These are phyloP conservation scores for Usnea hakonensis DNA, from an alignment of 495 filamentous ascomycete genomes.

Conservation along the genomic window DNA sequence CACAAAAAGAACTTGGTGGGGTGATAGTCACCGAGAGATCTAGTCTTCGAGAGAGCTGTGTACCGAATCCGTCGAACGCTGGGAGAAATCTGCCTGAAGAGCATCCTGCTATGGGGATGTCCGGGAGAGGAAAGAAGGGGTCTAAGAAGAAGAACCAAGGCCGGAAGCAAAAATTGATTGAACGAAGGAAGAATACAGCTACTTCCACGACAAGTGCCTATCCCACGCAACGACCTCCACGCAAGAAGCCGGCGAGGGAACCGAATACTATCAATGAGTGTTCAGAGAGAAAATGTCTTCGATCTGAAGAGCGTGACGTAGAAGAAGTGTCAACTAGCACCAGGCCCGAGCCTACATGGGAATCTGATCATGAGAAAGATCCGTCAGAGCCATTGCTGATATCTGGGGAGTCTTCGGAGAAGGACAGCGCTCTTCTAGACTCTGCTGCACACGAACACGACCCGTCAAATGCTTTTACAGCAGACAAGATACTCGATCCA, in stretches of 20 bases:
- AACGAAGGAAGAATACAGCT: background rate
- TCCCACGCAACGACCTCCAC: background rate
- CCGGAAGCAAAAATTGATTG: background rate
- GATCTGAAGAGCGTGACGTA: background rate
- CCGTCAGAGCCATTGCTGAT: background rate
- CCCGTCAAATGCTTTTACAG: background rate
- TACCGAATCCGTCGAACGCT: background rate
- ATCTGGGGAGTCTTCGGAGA: background rate
- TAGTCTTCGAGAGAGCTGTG: background rate
- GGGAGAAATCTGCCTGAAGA: background rate
- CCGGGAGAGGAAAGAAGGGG: background rate
- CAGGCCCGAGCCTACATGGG: background rate
- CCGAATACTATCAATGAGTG: background rate
- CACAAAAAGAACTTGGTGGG: background rate
- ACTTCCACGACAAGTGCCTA: background rate
- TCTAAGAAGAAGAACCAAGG: background rate
- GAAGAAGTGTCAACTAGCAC: background rate
- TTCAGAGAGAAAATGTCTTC: background rate
- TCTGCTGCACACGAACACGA: background rate
- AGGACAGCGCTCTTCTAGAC: background rate
- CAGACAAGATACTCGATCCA: background rate
- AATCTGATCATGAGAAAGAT: background rate
- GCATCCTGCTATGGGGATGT: background rate
- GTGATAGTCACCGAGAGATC: background rate
- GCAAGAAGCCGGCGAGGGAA: background rate